These are phyloP conservation scores for Dioszegia aurantiaca DNA, from an alignment of 768 basidiomycete genomes.

Conservation along the genomic window DNA sequence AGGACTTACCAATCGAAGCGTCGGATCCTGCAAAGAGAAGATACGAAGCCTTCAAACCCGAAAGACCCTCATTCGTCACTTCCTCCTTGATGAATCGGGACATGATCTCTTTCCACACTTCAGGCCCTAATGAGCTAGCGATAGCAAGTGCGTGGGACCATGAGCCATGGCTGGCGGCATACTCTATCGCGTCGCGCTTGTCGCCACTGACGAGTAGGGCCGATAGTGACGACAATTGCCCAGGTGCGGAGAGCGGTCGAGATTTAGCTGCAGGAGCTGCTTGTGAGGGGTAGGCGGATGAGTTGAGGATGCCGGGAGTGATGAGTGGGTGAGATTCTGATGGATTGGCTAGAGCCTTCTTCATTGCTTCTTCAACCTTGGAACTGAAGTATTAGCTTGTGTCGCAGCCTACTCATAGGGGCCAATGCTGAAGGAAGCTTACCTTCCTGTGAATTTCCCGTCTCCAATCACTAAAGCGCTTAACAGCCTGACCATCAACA, in stretches of 20 bases:
- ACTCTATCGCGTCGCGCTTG: constrained; percentile 78
- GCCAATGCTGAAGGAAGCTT: constrained; percentile 49
- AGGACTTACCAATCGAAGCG: constrained; percentile 53
- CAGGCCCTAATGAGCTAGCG: constrained; percentile 85
- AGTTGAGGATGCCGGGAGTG: constrained; percentile 1
- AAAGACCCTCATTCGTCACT: constrained; percentile 56
- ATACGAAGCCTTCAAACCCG: constrained; percentile 61
- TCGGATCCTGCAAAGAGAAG: constrained; percentile 76
- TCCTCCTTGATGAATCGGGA: constrained; percentile 79
- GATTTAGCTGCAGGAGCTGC: constrained; percentile 12
- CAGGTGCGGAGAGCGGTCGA: constrained; percentile 11
- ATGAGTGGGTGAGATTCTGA: constrained; percentile 15
- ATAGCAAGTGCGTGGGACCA: constrained; percentile 98
- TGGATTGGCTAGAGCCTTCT: constrained; percentile 58
- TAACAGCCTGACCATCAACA: constrained; percentile 69
- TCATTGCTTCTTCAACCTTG: constrained; percentile 70
- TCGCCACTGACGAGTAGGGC: constrained; percentile 75
- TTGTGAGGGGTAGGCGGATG: constrained; percentile 8
- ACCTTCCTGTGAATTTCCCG: constrained; percentile 83
- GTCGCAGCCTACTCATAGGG: not conserved
- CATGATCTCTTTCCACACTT: constrained; percentile 87
- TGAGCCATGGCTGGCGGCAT: constrained; percentile 78
- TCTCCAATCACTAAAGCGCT: constrained; percentile 83
- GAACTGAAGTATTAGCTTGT: constrained; percentile 53
- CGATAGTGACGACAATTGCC: constrained; percentile 33